A percentile compares a stretch with the other conserved stretches of the same genome.
These are phyloP conservation scores for Zygotorulaspora mrakii DNA, from an alignment of 1,139 yeast species.

Conservation along the genomic window DNA sequence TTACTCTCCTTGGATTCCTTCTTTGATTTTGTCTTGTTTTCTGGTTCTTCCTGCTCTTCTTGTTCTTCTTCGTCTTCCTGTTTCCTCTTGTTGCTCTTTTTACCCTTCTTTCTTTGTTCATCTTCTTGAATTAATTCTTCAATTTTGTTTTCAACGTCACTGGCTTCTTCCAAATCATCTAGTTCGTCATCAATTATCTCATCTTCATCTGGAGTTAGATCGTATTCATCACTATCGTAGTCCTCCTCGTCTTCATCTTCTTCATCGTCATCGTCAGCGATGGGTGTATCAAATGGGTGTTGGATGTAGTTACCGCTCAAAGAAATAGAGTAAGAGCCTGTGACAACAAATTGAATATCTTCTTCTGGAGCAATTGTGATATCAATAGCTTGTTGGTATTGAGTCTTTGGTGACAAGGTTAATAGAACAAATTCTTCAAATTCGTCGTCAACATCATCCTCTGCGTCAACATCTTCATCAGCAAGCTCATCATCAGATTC, in stretches of 20 bases:
- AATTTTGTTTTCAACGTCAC: slow-evolving; percentile 46
- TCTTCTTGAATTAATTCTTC: slow-evolving; percentile 46
- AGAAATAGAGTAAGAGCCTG: slow-evolving; percentile 92
- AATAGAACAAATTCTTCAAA: slow-evolving; percentile 79
- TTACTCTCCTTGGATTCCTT: slow-evolving; percentile 29
- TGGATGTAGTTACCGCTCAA: slow-evolving; percentile 93
- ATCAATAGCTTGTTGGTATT: slow-evolving; percentile 88
- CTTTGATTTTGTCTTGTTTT: slow-evolving; percentile 34
- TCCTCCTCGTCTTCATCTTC: slow-evolving; percentile 48
- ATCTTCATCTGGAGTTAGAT: slow-evolving; percentile 89
- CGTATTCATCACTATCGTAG: slow-evolving; percentile 69
- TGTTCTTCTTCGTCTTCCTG: slow-evolving; percentile 29
- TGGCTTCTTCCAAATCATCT: slow-evolving; percentile 65
- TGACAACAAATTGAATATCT: slow-evolving; percentile 88
- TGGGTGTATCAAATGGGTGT: slow-evolving; percentile 63
- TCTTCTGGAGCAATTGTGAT: slow-evolving; percentile 89
- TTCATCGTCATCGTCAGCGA: slow-evolving; percentile 51
- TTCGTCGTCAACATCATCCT: slow-evolving; percentile 51
- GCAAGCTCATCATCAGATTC: slow-evolving; percentile 37
- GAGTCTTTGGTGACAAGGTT: slow-evolving; percentile 80
- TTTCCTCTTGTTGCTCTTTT: slow-evolving; percentile 38
- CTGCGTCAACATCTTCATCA: slow-evolving; percentile 37
- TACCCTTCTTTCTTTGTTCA: slow-evolving; percentile 39
- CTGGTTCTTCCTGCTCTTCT: slow-evolving; percentile 34
- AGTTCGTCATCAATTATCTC: slow-evolving; percentile 57